A percentile compares a stretch with the other conserved stretches of the same genome.
Conservation (phyloP, 768 basidiomycete species). For the Xerocomus spinulosus region DNA sequence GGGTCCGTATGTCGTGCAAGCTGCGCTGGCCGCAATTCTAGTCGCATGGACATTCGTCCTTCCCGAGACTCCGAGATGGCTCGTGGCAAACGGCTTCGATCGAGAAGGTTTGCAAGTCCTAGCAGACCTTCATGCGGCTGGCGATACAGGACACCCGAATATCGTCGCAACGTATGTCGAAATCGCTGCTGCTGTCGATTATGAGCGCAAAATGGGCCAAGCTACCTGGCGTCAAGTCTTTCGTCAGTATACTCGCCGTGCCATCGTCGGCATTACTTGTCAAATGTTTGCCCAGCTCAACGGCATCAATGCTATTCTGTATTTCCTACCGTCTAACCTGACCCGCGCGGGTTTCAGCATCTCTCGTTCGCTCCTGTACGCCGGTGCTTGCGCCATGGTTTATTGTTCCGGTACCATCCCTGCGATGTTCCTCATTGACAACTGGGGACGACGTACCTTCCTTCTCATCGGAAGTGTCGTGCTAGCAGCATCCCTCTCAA, state of each 20-base stretch:
- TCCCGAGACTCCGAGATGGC: slow-evolving; percentile 52
- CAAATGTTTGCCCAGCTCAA: slow-evolving; percentile 56
- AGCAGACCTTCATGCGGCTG: slow-evolving; percentile 53
- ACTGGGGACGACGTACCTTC: slow-evolving; percentile 47
- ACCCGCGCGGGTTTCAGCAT: slow-evolving; percentile 46
- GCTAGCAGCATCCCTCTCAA: slow-evolving; percentile 42
- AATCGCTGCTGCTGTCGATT: slow-evolving; percentile 38
- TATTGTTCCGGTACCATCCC: slow-evolving; percentile 50
- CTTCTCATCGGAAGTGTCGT: slow-evolving; percentile 44
- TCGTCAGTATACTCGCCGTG: slow-evolving; percentile 45
- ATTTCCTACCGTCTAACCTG: slow-evolving; percentile 52
- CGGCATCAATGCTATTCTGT: slow-evolving; percentile 54
- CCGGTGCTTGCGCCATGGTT: slow-evolving; percentile 43
- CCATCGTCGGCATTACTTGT: slow-evolving; percentile 48
- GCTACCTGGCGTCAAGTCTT: slow-evolving; percentile 50
- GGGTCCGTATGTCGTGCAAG: slow-evolving; percentile 53
- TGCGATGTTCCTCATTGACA: slow-evolving; percentile 51
- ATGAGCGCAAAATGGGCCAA: slow-evolving; percentile 36
- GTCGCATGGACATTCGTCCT: slow-evolving; percentile 45
- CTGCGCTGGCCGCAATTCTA: slow-evolving; percentile 44
- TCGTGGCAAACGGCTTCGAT: slow-evolving; percentile 49
- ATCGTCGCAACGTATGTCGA: slow-evolving; percentile 44
- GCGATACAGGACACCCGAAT: slow-evolving; percentile 40
- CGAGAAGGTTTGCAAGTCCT: slow-evolving; percentile 47
- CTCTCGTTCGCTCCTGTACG: slow-evolving; percentile 41